Evolutionary conservation across 2,329 filamentous ascomycete genomes (phyloP).

Genomic region (Thelonectria olida): DNA sequence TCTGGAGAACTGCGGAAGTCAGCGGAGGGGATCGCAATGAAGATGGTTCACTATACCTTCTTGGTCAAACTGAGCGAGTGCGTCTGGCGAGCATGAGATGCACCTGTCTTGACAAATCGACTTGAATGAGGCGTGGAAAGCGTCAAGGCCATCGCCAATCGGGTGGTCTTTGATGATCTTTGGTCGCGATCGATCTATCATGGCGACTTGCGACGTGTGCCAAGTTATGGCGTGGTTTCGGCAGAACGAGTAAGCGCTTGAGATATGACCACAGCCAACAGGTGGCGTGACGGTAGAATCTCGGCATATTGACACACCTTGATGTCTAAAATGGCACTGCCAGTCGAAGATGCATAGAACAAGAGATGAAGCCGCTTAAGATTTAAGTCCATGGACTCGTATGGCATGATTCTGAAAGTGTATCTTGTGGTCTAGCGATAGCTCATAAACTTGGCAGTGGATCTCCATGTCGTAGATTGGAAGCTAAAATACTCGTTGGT

Average conservation of each 20-base stretch:
- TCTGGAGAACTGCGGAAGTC: conserved; percentile 38
- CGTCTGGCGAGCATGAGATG: conserved; percentile 26
- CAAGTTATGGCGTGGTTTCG: background rate
- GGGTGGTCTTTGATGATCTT: conserved; percentile 38
- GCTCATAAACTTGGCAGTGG: no score
- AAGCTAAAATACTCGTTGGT: no score
- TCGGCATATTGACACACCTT: background rate
- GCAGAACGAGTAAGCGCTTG: background rate
- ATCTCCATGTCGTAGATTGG: no score
- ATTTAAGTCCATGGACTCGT: no score
- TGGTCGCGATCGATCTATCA: no score
- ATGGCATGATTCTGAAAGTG: no score
- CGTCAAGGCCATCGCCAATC: conserved; percentile 42
- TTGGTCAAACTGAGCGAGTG: conserved; percentile 33
- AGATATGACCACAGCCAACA: background rate
- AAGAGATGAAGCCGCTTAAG: no score
- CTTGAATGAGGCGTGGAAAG: conserved; percentile 36
- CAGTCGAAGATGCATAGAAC: no score
- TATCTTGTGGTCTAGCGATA: no score
- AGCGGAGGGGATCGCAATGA: conserved; percentile 20
- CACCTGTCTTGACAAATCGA: no score
- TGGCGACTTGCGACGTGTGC: background rate
- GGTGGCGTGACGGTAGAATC: background rate
- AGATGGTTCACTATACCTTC: conserved; percentile 28
- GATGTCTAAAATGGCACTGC: no score